Evolutionary conservation across 148 eudicot genomes (phyloP).

Genomic region (Nepenthes mirabilis): DNA sequence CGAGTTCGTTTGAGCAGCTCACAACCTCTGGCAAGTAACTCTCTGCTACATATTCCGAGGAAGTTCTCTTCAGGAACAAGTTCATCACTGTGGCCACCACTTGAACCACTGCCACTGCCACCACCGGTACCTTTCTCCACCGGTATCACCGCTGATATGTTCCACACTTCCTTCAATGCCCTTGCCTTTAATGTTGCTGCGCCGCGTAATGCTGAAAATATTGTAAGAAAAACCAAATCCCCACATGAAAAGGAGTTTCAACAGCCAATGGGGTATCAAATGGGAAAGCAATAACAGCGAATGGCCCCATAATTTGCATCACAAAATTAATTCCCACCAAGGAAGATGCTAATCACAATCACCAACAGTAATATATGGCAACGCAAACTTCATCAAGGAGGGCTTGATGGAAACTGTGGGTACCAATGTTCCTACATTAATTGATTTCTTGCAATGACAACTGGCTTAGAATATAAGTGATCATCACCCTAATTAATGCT

Average conservation of each 20-base stretch:
- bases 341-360: neutral
- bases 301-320: too few species aligned
- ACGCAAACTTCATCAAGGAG: neutral
- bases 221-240: neutral
- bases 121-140: conserved; percentile 41
- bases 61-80: conserved; percentile 69
- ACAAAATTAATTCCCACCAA: too few species aligned
- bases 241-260: too few species aligned
- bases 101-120: conserved; percentile 39
- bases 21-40: conserved; percentile 67
- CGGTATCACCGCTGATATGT: conserved; percentile 71
- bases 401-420: too few species aligned
- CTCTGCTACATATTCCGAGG: conserved; percentile 66
- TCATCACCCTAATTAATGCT: neutral
- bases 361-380: neutral
- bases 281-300: too few species aligned
- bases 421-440: too few species aligned
- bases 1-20: conserved; percentile 91
- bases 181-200: conserved; percentile 86
- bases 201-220: conserved; percentile 65
- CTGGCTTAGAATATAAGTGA: too few species aligned
- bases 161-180: conserved; percentile 82
- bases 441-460: too few species aligned
- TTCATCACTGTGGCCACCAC: conserved; percentile 64
- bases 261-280: too few species aligned